Evolutionary conservation across 2,329 filamentous ascomycete genomes (phyloP).

Genomic region (Lithohypha guttulata): DNA sequence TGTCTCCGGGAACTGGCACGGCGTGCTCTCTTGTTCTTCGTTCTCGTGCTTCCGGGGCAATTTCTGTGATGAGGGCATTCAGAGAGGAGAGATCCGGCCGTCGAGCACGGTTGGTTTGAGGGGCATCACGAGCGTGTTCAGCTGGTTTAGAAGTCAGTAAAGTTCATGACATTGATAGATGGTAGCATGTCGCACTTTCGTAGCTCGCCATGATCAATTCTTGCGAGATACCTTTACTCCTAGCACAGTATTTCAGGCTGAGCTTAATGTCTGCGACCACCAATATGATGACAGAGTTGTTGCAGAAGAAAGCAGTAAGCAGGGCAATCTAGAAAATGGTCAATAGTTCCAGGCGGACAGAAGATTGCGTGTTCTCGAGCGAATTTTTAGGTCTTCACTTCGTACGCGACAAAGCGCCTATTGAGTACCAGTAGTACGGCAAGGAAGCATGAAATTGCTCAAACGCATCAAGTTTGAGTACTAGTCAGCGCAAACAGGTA

Average conservation of each 20-base stretch:
- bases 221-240: not conserved
- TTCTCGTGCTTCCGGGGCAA: constrained; percentile 40
- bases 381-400: too few species aligned
- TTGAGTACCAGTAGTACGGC: not conserved
- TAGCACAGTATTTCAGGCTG: not conserved
- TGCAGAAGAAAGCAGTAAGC: not conserved
- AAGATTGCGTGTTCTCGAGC: constrained; percentile 7
- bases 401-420: not conserved
- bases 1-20: constrained; percentile 49
- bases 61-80: constrained; percentile 50
- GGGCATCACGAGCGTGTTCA: constrained; percentile 20
- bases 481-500: too few species aligned
- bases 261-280: too few species aligned
- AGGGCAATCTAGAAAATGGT: not conserved
- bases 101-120: constrained; percentile 29
- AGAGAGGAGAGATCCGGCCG: constrained; percentile 56
- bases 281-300: not conserved
- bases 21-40: constrained; percentile 46
- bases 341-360: constrained; percentile 8
- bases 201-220: constrained; percentile 21
- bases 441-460: not conserved
- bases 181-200: constrained; percentile 20
- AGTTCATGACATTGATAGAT: constrained; percentile 5
- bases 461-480: too few species aligned
- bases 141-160: constrained; percentile 12